Evolutionary conservation across 192 early-diverging fungal species (phyloP).

Genomic region (Glomus cerebriforme): DNA sequence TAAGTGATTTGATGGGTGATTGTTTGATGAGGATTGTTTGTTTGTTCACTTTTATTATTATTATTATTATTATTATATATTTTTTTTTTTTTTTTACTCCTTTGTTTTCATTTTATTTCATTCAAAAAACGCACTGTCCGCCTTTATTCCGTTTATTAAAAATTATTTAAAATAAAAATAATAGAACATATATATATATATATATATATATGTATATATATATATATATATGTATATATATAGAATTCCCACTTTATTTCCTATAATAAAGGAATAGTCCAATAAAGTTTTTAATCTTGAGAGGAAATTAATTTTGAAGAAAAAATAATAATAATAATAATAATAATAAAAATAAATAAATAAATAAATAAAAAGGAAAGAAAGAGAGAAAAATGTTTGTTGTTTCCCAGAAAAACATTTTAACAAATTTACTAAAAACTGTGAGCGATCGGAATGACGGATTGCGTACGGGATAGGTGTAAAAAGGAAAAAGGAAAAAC

Average conservation of each 20-base stretch:
- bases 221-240: too few relatives aligned
- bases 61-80: too few relatives aligned
- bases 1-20: not conserved
- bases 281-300: too few relatives aligned
- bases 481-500: not conserved
- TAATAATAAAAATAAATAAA: too few relatives aligned
- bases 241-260: too few relatives aligned
- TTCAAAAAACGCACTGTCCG: not conserved
- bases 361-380: too few relatives aligned
- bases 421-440: not conserved
- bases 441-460: not conserved
- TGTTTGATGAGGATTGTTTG: not conserved
- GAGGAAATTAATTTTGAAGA: too few relatives aligned
- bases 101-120: not conserved
- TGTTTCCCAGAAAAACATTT: not conserved
- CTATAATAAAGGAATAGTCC: too few relatives aligned
- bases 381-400: not conserved
- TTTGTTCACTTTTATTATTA: not conserved
- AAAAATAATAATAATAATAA: too few relatives aligned
- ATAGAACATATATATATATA: too few relatives aligned
- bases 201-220: too few relatives aligned
- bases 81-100: not conserved
- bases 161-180: too few relatives aligned
- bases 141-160: not conserved
- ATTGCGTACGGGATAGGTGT: not conserved